Base-by-base conservation (phyloP, 1,284 basidiomycete genomes). In the Naganishia sp. region DNA sequence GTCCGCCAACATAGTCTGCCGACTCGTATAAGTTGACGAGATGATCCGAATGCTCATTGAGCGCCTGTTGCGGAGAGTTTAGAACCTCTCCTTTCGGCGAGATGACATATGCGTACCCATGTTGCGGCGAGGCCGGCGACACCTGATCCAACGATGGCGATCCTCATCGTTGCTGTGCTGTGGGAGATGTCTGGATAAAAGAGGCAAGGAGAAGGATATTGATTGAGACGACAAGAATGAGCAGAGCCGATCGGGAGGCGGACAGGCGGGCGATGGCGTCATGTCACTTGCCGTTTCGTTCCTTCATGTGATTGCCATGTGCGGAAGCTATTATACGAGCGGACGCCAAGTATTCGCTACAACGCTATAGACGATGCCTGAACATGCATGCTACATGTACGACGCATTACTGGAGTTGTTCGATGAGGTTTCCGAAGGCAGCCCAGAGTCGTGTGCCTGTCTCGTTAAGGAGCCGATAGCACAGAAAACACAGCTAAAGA, bases 11-110 rank as follows among this genome's bases (percentile, higher is more conserved):
- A 59, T 87, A 84, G 55, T 78, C 76, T 56, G 87, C 86, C 0
- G 86, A 82, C 75, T 93, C 90, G 75, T 87, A 92, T 0, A 92
- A 79, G 72, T 92, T 87, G 4, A 91, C 90, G 74, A 90, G 85
- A 75, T 91, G 88, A 49, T 87, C 84, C 54, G 88, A 89, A 74
- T 88, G 82, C 74, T 92, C 88, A 75, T 92, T 92, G 69, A 92
- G 80, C 16, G 86, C 78, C 84, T 85, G 28, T 23, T 6, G 39
- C 31, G 53, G 21, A 21, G 57, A 60, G 18, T 36, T 25, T 31
- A 25, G 23, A 46, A 28, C 11, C 31, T 50, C 21, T 21, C 21
- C 21, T 21, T 21, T 21, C 21, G 21, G 21, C 21, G 21, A 21
- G 21, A 21, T 21, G 21, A 21, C 21, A 21, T 21, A 21, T 21